Conservation (phyloP, 306 rosid genomes). For the Pyrus betulifolia region DNA sequence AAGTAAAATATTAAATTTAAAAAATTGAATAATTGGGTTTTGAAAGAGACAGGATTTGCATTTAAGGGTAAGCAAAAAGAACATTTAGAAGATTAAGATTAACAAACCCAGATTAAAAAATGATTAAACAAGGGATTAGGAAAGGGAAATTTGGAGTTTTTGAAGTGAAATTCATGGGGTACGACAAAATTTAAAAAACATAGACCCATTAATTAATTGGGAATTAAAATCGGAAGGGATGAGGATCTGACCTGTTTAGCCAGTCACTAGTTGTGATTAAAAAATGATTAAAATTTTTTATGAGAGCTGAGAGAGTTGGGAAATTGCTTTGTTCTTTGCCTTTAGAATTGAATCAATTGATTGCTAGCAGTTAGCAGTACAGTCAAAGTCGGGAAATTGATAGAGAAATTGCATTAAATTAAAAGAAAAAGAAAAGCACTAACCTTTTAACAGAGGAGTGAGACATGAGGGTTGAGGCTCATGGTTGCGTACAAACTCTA, state of each 20-base stretch:
- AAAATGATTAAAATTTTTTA: neutral
- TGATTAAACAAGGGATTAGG: neutral
- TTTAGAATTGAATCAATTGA: neutral
- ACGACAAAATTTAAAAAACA: neutral
- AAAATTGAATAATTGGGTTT: neutral
- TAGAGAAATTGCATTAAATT: neutral
- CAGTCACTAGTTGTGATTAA: neutral
- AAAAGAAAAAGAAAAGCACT: neutral
- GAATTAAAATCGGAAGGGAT: conserved; percentile 6
- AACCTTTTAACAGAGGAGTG: neutral
- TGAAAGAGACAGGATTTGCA: conserved; percentile 36
- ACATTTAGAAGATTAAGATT: neutral
- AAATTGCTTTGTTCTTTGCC: conserved; percentile 11
- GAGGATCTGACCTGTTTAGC: conserved; percentile 29
- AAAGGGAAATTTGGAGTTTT: neutral
- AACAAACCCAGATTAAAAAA: neutral
- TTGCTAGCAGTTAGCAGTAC: neutral
- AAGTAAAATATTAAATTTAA: neutral
- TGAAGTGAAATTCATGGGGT: neutral
- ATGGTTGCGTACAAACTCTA: neutral
- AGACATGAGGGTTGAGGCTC: neutral
- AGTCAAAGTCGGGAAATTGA: neutral
- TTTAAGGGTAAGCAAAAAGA: conserved; percentile 15
- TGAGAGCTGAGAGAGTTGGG: neutral
- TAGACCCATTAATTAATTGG: neutral